These are phyloP conservation scores for Verticillium nubilum DNA, from an alignment of 2,329 filamentous ascomycete genomes.

Conservation along the genomic window DNA sequence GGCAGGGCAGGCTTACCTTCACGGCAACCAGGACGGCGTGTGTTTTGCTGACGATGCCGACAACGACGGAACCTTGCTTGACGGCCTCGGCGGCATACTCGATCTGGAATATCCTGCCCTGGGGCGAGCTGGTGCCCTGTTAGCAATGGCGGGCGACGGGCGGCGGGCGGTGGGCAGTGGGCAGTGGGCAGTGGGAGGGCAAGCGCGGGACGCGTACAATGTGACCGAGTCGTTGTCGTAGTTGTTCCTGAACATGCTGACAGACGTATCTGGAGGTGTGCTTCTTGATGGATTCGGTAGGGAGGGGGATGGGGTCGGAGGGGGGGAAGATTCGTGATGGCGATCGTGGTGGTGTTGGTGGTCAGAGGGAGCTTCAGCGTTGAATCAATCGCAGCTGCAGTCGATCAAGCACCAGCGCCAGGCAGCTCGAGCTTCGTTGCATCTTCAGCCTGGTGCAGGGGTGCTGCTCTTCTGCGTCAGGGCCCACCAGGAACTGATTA, in stretches of 20 bases:
- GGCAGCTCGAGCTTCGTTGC: slow-evolving; percentile 24
- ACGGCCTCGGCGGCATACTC: slow-evolving; percentile 98
- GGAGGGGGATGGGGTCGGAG: neutral
- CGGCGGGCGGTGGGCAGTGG: neutral
- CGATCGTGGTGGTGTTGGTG: slow-evolving; percentile 9
- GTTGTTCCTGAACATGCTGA: slow-evolving; percentile 97
- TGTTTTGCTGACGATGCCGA: slow-evolving; percentile 96
- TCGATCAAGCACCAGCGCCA: slow-evolving; percentile 11
- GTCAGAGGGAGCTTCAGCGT: neutral
- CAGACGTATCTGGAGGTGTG: neutral
- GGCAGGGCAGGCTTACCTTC: slow-evolving; percentile 59
- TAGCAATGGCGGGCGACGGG: too few species aligned
- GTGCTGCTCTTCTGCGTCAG: slow-evolving; percentile 17
- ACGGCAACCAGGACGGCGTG: slow-evolving; percentile 92
- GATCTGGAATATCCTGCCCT: slow-evolving; percentile 99
- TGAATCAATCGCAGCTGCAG: slow-evolving; percentile 1
- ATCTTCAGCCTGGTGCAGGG: slow-evolving; percentile 16
- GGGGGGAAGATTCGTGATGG: slow-evolving; percentile 6
- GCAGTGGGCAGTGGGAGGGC: neutral
- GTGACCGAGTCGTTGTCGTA: slow-evolving; percentile 99
- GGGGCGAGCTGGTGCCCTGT: slow-evolving; percentile 69
- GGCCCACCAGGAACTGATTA: neutral
- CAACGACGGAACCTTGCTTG: slow-evolving; percentile 97
- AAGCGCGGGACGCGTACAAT: slow-evolving; percentile 61
- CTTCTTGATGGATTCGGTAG: neutral